A percentile compares a stretch with the other conserved stretches of the same genome.
These are phyloP conservation scores for Umbelopsis vinacea DNA, from an alignment of 192 early-diverging fungal species.

Conservation along the genomic window DNA sequence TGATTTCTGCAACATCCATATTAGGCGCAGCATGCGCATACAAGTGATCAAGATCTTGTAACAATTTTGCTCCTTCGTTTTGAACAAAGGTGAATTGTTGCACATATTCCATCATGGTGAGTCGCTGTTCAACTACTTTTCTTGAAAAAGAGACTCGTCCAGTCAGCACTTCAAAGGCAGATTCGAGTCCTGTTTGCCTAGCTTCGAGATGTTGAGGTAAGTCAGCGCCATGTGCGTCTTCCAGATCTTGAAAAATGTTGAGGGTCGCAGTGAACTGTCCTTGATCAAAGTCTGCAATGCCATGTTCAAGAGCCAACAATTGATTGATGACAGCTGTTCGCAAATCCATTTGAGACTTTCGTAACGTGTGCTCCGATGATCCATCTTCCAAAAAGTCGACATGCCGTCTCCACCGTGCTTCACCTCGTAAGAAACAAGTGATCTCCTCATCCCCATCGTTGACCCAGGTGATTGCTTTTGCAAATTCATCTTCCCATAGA, in stretches of 20 bases:
- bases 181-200: slow-evolving; percentile 39
- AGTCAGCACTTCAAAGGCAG: slow-evolving; percentile 34
- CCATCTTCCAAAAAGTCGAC: not conserved
- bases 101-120: slow-evolving; percentile 45
- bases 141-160: slow-evolving; percentile 38
- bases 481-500: slow-evolving; percentile 45
- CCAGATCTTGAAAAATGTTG: slow-evolving; percentile 43
- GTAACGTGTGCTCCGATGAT: not conserved
- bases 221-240: slow-evolving; percentile 27
- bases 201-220: slow-evolving; percentile 40
- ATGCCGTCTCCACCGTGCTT: slow-evolving; percentile 33
- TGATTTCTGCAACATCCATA: slow-evolving; percentile 15
- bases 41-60: slow-evolving; percentile 19
- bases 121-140: slow-evolving; percentile 42
- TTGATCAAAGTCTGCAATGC: slow-evolving; percentile 39
- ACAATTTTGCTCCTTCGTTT: slow-evolving; percentile 11
- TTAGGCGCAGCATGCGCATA: not conserved
- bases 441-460: slow-evolving; percentile 26
- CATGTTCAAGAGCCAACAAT: slow-evolving; percentile 30
- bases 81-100: slow-evolving; percentile 23
- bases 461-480: slow-evolving; percentile 32
- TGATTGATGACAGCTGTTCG: slow-evolving; percentile 23
- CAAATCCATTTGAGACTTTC: slow-evolving; percentile 13
- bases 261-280: slow-evolving; percentile 36
- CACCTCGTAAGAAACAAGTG: slow-evolving; percentile 26